These are phyloP conservation scores for Colletotrichum siamense DNA, from an alignment of 2,329 filamentous ascomycete genomes.

Conservation along the genomic window DNA sequence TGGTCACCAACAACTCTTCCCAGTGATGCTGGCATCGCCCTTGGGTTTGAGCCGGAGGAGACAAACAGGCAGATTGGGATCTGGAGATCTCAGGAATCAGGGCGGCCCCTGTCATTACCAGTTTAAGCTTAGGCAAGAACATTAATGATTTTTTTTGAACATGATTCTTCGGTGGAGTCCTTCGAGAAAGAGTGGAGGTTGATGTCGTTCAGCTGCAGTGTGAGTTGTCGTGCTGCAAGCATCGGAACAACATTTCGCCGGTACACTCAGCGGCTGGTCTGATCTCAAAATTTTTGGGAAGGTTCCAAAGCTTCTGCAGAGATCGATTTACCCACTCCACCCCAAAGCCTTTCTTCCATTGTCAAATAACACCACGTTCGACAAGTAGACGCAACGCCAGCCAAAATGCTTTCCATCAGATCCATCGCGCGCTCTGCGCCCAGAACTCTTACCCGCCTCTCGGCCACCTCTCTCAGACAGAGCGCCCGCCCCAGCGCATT, in stretches of 20 bases:
- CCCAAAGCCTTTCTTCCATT: neutral
- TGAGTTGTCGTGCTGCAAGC: neutral
- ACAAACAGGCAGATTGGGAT: neutral
- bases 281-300: slow-evolving; percentile 19
- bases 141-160: neutral
- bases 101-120: neutral
- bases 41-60: neutral
- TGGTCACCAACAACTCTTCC: neutral
- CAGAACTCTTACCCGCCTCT: slow-evolving; percentile 64
- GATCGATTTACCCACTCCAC: neutral
- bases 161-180: neutral
- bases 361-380: neutral
- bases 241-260: slow-evolving; percentile 10
- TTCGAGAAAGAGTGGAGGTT: slow-evolving; percentile 4
- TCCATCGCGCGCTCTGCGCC: slow-evolving; percentile 70
- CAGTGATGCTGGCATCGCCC: neutral
- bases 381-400: neutral
- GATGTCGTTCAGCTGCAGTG: neutral
- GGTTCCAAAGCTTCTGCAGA: neutral
- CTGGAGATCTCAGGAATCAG: neutral
- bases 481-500: slow-evolving; percentile 55
- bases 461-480: slow-evolving; percentile 55
- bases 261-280: neutral
- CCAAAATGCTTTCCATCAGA: slow-evolving; percentile 74
- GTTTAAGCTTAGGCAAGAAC: neutral